phyloP scores from a whole-genome alignment of 805 yeast species.

The Deakozyma indianensis region DNA sequence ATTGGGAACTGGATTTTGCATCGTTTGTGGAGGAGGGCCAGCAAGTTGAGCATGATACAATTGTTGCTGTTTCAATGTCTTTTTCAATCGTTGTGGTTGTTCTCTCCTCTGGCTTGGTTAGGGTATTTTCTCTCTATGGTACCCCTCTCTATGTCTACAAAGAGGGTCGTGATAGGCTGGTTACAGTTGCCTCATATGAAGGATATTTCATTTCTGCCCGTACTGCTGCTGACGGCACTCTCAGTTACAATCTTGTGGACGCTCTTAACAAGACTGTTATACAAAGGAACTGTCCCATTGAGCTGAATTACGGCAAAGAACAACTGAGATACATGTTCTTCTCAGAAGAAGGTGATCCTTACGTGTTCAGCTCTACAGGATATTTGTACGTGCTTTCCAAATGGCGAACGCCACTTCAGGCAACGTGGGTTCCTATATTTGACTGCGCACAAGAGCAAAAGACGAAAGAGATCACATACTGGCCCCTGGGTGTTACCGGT shows the following conservation, averaged over 20 bases:
- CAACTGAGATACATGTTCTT: slow-evolving; percentile 60
- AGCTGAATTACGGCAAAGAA: slow-evolving; percentile 5
- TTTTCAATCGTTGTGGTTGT: slow-evolving; percentile 49
- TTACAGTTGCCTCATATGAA: slow-evolving; percentile 52
- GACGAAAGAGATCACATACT: slow-evolving; percentile 44
- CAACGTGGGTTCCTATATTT: slow-evolving; percentile 72
- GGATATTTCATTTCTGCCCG: slow-evolving; percentile 42
- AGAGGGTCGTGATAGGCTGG: slow-evolving; percentile 58
- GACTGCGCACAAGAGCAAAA: slow-evolving; percentile 39
- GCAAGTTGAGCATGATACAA: slow-evolving; percentile 30
- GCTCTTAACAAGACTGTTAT: slow-evolving; percentile 22
- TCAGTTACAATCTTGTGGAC: slow-evolving; percentile 32
- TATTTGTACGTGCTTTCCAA: slow-evolving; percentile 52
- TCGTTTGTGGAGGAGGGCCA: not conserved
- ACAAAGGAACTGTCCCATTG: not conserved
- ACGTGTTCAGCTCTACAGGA: slow-evolving; percentile 68
- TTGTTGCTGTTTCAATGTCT: slow-evolving; percentile 60
- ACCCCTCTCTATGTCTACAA: slow-evolving; percentile 43
- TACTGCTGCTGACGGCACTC: slow-evolving; percentile 20
- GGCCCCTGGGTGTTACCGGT: slow-evolving; percentile 80
- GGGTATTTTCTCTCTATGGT: slow-evolving; percentile 61
- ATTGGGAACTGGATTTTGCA: slow-evolving; percentile 45
- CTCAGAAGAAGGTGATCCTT: slow-evolving; percentile 81
- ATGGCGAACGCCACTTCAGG: slow-evolving; percentile 67
- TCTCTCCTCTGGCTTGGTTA: slow-evolving; percentile 60